Base-by-base conservation (phyloP, 2,329 filamentous ascomycete species). In the Pseudocercospora vitis region DNA sequence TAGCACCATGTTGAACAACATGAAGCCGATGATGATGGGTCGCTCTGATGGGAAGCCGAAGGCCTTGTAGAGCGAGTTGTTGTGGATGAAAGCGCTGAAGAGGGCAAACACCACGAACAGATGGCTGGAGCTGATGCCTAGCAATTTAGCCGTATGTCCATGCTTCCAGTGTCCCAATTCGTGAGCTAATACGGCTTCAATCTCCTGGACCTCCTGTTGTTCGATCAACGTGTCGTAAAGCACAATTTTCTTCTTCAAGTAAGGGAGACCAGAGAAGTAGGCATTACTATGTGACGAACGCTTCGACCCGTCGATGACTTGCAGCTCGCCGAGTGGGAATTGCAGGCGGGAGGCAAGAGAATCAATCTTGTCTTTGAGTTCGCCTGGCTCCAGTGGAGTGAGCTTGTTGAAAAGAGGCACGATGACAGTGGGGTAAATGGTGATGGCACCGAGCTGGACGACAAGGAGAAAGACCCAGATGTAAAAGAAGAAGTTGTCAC, bases 231-330 rank as follows among this genome's bases (percentile, higher is more conserved):
- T 99, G 71, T 99, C 94, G 71, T 96, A 99, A 69, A 99, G 95
- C 68, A 99, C 94, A 77, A 99, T 99, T 78, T 97, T 95, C 79
- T 97, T 95, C 82, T 97, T 97, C 82, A 96, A 96, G 91, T 92
- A 99, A 35, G 94, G 94, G 52, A 99, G 82, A 56, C 94, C 94
- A 66, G 95, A 96, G 77, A 99, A 99, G 75, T 95, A 95, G 16
- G 89, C 89, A 68, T 95, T 95, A 75, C 87, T 91, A 75, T 95
- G 89, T 19, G 88, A 87, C 69, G 86, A 90, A 64, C 89, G 82
- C 78, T 92, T 92, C 76, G 87, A 91, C 46, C 89, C 90, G 70
- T 95, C 89, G 67, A 99, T 99, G 67, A 97, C 91, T 69, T 95
- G 90, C 39, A 99, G 81, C 69, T 97, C 91, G 59, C 88, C 85